These are phyloP conservation scores for Apiospora malaysiana DNA, from an alignment of 2,329 filamentous ascomycete genomes.

Conservation along the genomic window DNA sequence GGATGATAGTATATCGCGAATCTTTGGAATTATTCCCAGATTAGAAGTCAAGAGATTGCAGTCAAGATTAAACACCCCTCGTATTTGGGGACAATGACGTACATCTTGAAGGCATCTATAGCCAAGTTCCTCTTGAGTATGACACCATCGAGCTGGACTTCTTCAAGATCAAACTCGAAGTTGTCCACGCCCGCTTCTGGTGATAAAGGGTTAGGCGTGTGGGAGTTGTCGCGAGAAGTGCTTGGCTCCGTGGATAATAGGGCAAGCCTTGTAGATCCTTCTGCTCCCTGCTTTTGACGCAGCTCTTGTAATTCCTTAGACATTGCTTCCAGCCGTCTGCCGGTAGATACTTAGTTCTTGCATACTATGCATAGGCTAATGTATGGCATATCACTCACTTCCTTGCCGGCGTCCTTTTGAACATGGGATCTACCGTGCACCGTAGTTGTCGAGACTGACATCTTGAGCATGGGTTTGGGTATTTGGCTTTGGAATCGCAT, in stretches of 20 bases:
- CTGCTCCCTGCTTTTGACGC: constrained; percentile 32
- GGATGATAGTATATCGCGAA: constrained; percentile 35
- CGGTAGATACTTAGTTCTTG: not conserved
- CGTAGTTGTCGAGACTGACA: constrained; percentile 36
- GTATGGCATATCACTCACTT: constrained; percentile 32
- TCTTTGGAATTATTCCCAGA: constrained; percentile 23
- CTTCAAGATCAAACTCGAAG: constrained; percentile 32
- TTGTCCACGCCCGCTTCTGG: constrained; percentile 30
- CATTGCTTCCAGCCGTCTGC: constrained; percentile 40
- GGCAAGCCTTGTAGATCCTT: constrained; percentile 24
- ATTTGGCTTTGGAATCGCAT: constrained; percentile 40
- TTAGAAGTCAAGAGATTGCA: not conserved
- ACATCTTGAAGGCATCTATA: constrained; percentile 34
- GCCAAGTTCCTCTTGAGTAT: constrained; percentile 29
- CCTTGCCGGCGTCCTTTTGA: constrained; percentile 39
- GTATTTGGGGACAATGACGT: constrained; percentile 20
- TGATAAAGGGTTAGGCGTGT: constrained; percentile 25
- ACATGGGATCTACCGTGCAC: constrained; percentile 40
- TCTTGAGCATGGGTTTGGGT: constrained; percentile 39
- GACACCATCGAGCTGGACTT: constrained; percentile 30
- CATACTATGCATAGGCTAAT: not conserved
- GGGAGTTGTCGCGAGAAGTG: constrained; percentile 30
- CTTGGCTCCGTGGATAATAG: constrained; percentile 32
- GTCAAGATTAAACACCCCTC: not conserved
- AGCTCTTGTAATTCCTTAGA: constrained; percentile 41